phyloP scores from a whole-genome alignment of 2,329 filamentous ascomycete species.

The Microthyrium microscopicum region DNA sequence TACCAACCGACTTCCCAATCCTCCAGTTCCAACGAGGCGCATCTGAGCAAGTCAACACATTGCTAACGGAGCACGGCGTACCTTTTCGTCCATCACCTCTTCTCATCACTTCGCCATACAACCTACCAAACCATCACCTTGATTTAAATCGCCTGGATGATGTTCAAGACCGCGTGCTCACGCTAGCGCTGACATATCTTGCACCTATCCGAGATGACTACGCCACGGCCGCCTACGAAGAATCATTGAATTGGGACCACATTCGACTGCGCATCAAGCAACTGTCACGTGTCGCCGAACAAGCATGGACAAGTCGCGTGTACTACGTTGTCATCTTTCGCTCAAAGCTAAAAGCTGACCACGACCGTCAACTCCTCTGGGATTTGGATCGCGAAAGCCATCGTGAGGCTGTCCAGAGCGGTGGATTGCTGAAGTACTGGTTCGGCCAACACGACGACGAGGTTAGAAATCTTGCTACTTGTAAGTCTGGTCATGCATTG shows the following conservation, averaged over 20 bases:
- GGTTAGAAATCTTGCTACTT: conserved; percentile 64
- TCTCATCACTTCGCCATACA: conserved; percentile 62
- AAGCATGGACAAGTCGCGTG: conserved; percentile 41
- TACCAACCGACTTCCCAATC: no score
- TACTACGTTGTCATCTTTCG: conserved; percentile 83
- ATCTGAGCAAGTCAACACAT: neutral
- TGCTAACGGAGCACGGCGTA: neutral
- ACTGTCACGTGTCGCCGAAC: conserved; percentile 31
- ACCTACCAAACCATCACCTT: conserved; percentile 51
- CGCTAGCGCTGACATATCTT: conserved; percentile 51
- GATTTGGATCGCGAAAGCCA: conserved; percentile 65
- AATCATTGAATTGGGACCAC: conserved; percentile 60
- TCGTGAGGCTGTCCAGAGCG: conserved; percentile 59
- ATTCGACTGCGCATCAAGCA: conserved; percentile 42
- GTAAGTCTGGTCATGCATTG: conserved; percentile 26
- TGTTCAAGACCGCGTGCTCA: conserved; percentile 49
- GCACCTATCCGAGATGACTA: conserved; percentile 51
- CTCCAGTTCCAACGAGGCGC: neutral
- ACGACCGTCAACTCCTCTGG: conserved; percentile 51
- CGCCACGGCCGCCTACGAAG: conserved; percentile 55
- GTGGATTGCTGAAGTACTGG: conserved; percentile 86
- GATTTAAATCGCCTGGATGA: conserved; percentile 53
- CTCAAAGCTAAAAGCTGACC: conserved; percentile 50
- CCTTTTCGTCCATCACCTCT: conserved; percentile 14
- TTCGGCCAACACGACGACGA: conserved; percentile 58